Evolutionary conservation across 2,329 filamentous ascomycete genomes (phyloP), one percentile per base, ranked within the genome.

Genomic region (Fusarium euwallaceae): DNA sequence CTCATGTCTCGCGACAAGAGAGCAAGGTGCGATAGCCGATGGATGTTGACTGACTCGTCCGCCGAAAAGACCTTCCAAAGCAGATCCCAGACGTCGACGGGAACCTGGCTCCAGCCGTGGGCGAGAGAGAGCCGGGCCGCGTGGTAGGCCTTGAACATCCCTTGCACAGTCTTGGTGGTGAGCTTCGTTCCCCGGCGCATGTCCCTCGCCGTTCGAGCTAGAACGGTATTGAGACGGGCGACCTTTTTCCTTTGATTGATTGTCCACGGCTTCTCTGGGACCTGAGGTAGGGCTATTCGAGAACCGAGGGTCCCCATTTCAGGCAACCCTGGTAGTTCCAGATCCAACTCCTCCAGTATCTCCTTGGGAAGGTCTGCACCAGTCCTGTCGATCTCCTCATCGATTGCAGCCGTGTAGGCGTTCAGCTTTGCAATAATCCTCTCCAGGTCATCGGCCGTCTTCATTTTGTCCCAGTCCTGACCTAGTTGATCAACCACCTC

Each of bases 1-100:
- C 87, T 85, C 86, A 94, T 92, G 78, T 95, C 93, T 76, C 91
- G 87, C 6, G 90, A 87, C 4, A 96, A 85, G 36, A 86, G 83
- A 68, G 89, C 89, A 34, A 94, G 82, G 78, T 92, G 92, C 7
- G 87, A 83, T 79, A 93, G 87, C 34, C 91, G 88, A 72, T 90
- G 85, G 53, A 87, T 81, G 79, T 90, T 88, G 37, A 84, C 71
- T 11, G 83, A 80, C 48, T 89, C 85, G 9, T 88, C 84, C 53
- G 86, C 86, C 1, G 91, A 89, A 51, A 92, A 84, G 2, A 89
- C 82, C 34, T 87, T 84, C 93, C 93, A 96, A 10, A 96, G 81
- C 2, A 91, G 80, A n/a, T 88, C 83, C 90, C 93, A 93, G 6
- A 90, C 86, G 17, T 88, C 86, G 11, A 85, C 78, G 1, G 92